Evolutionary conservation across 257 asterid genomes (phyloP), one percentile per base, ranked within the genome.

Genomic region (Solanum rostratum): DNA sequence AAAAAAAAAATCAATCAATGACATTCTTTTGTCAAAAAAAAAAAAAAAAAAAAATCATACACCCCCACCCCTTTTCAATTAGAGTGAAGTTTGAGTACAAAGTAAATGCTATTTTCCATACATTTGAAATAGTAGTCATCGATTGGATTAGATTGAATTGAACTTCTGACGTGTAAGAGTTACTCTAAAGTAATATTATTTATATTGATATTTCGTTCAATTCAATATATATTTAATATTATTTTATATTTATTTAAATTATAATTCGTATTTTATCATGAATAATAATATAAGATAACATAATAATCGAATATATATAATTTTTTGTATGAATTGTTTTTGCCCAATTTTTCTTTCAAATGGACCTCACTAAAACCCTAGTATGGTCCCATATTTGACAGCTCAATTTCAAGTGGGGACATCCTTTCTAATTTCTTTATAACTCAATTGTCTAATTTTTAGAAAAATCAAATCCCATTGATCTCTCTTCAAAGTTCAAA

Each of bases 391-490:
- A 84, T 83, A 15, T 73, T 85, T 83, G 70, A 87, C 68, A 43
- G 16, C 81, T 24, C 55, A 80, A 19, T 49, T 49, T 27, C 62
- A 76, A 76, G 60, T 76, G 82, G 62, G 81, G 59, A 46, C 27
- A 74, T 49, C 43, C 14, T 46, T 69, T 46, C n/a, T 24, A 16
- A 16, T 20, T 13, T 55, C 7, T 83, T 62, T 54, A 8, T 5
- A 59, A 9, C 59, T 6, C 62, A 39, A 13, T 33, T 74, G 24
- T 62, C 68, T 68, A 14, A 18, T 76, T 60, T 52, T 49, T 10
- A 43, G 18, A n/a, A 54, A 39, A 57, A 41, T 29, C 89, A 91
- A 88, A 87, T 90, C 93, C 93, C 92, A 82, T 87, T 59, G 87
- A 84, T 73, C 70, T 89, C 92, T 90, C 92, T 74, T 84, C 29